A percentile compares a stretch with the other conserved stretches of the same genome.
phyloP scores from a whole-genome alignment of 169 alveolate genomes.

The Eimeria praecox region DNA sequence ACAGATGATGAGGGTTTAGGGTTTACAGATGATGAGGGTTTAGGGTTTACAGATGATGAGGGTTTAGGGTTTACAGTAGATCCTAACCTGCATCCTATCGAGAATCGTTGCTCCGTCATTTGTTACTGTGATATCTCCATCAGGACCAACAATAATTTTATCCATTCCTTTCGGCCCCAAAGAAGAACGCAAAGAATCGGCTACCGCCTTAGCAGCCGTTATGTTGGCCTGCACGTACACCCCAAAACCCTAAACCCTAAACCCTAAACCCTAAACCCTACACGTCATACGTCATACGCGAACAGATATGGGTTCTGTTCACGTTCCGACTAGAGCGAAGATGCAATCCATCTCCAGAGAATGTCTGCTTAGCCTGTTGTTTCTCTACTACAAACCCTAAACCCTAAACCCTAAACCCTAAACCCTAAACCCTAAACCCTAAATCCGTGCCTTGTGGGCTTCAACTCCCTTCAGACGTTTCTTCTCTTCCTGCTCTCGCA shows the following conservation, averaged over 20 bases:
- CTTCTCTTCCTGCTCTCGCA: constrained; percentile 97
- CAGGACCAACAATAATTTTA: constrained; percentile 98
- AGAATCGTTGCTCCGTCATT: constrained; percentile 98
- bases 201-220: constrained; percentile 98
- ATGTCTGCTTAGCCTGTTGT: too few species aligned
- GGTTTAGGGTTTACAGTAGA: neutral
- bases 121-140: constrained; percentile 99
- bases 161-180: constrained; percentile 99
- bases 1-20: neutral
- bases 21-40: neutral
- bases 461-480: constrained; percentile 98
- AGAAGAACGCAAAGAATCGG: constrained; percentile 97
- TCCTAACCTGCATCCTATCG: constrained; percentile 96
- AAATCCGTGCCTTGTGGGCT: constrained; percentile 92
- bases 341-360: too few species aligned
- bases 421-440: constrained; percentile 11
- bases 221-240: constrained; percentile 94
- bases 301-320: neutral
- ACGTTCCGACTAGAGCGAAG: neutral
- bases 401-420: neutral
- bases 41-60: neutral
- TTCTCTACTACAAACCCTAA: too few species aligned
- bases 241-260: constrained; percentile 7
- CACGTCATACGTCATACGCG: neutral
- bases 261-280: constrained; percentile 9